Evolutionary conservation across 208 protist genomes (phyloP), one percentile per base, ranked within the genome.

Genomic region (Leptomonas pyrrhocoris): DNA sequence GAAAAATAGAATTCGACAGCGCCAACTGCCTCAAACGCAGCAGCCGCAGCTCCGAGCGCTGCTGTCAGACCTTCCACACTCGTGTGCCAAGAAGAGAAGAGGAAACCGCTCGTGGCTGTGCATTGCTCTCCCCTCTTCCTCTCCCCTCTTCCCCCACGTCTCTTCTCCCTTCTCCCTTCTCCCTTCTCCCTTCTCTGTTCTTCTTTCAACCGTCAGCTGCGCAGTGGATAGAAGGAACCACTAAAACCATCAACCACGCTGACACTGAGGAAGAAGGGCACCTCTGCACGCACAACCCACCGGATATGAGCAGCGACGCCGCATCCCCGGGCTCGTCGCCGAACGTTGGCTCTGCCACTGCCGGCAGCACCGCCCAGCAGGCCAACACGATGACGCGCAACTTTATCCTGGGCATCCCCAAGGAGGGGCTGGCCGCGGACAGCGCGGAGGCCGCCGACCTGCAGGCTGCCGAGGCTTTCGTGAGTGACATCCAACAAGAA

Each of bases 401-500:
- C 58, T 84, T 90, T 31, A 67, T 94, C 28, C 76, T 94, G 0
- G 88, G 88, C 18, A 78, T 94, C 18, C 88, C 88, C 2, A 82
- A 81, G 53, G 79, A 83, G 31, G 88, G 88, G 15, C 79, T 86
- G 19, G 62, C 61, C 9, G 79, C 85, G 1, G 65, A 81, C 28
- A 91, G 85, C 64, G 51, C 62, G 5, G 88, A 94, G 60, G 83
- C 83, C 13, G 85, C 85, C 0, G 82, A 86, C 30, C 75, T 94
- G 61, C 85, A 89, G 57, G 85, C 85, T 4, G 88, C 88, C 13
- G 88, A 94, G 76, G 85, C 83, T 18, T 94, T 94, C 34, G 71
- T 94, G n/a, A 80, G 77, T 46, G 83, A 91, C 50, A 91, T 94
- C 28, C 88, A 90, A 48, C 83, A 83, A 34, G 78, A 94, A 65